Evolutionary conservation across 1,139 yeast species (phyloP).

Genomic region (Geotrichum citri-aurantii): DNA sequence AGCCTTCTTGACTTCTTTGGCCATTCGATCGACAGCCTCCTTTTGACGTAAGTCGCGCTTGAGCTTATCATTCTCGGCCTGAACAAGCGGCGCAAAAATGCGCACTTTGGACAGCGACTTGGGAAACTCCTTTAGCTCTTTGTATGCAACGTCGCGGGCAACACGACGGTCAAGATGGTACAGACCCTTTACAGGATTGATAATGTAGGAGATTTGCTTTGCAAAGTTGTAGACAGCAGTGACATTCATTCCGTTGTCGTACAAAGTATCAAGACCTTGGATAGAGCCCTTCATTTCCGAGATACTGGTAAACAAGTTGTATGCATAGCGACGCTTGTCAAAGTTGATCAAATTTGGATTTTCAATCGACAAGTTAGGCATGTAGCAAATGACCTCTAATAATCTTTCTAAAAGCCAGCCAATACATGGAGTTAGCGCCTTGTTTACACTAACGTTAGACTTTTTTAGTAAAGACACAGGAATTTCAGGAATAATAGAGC

Average conservation of each 20-base stretch:
- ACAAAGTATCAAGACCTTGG: constrained; percentile 14
- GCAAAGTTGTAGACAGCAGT: constrained; percentile 19
- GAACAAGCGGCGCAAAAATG: constrained; percentile 44
- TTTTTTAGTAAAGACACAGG: constrained; percentile 18
- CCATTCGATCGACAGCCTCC: constrained; percentile 41
- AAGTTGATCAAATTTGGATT: constrained; percentile 56
- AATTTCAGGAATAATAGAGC: constrained; percentile 40
- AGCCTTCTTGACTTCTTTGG: constrained; percentile 34
- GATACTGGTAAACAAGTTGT: constrained; percentile 49
- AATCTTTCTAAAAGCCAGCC: constrained; percentile 69
- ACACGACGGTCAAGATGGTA: constrained; percentile 31
- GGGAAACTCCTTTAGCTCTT: constrained; percentile 41
- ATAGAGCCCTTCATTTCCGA: constrained; percentile 36
- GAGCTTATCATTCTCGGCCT: constrained; percentile 46
- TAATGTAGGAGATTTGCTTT: constrained; percentile 27
- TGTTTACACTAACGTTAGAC: constrained; percentile 15
- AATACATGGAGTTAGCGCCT: constrained; percentile 65
- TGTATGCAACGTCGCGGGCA: constrained; percentile 40
- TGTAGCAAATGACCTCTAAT: constrained; percentile 58
- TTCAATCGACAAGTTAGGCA: constrained; percentile 60
- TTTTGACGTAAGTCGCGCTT: constrained; percentile 47
- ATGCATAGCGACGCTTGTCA: constrained; percentile 61
- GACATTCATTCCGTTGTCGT: constrained; percentile 21
- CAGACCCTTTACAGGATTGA: constrained; percentile 30
- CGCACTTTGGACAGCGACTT: constrained; percentile 33